Percentiles rank a stretch among this genome's conserved stretches.
phyloP scores from a whole-genome alignment of 1,284 basidiomycete species.

The Leccinum variabile region DNA sequence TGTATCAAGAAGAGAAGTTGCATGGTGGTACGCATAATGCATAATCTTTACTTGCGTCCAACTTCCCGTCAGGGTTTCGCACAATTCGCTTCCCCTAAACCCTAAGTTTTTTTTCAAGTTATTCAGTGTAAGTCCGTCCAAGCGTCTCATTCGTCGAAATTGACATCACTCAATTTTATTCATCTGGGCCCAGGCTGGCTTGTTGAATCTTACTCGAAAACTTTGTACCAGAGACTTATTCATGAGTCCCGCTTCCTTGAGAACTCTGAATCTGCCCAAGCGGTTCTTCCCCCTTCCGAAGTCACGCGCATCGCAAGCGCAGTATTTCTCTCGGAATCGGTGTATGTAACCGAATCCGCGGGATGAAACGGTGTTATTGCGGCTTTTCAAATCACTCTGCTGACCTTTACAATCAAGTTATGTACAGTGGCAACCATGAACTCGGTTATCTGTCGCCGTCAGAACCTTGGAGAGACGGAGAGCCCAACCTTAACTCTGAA shows the following conservation, averaged over 20 bases:
- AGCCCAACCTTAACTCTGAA: background rate
- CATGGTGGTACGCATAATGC: background rate
- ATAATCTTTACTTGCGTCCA: background rate
- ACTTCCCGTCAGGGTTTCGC: background rate
- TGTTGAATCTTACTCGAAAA: background rate
- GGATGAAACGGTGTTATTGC: slow-evolving; percentile 13
- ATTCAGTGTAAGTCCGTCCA: background rate
- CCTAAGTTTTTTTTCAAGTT: background rate
- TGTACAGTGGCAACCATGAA: background rate
- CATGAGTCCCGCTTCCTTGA: slow-evolving; percentile 1
- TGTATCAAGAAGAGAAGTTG: slow-evolving; percentile 7
- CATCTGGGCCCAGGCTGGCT: background rate
- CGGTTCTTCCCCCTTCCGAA: background rate
- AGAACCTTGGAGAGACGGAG: background rate
- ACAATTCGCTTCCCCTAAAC: background rate
- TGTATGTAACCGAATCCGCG: slow-evolving; percentile 3
- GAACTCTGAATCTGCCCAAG: background rate
- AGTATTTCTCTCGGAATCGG: background rate
- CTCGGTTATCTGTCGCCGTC: background rate
- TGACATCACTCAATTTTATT: background rate
- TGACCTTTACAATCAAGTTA: slow-evolving; percentile 2
- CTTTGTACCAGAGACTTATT: background rate
- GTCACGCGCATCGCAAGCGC: background rate
- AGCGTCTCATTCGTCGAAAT: background rate
- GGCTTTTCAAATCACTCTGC: background rate